Percentiles rank a stretch among this genome's conserved stretches.
Conservation (phyloP, 106 monocot genomes). For the Phalaenopsis aphrodite region DNA sequence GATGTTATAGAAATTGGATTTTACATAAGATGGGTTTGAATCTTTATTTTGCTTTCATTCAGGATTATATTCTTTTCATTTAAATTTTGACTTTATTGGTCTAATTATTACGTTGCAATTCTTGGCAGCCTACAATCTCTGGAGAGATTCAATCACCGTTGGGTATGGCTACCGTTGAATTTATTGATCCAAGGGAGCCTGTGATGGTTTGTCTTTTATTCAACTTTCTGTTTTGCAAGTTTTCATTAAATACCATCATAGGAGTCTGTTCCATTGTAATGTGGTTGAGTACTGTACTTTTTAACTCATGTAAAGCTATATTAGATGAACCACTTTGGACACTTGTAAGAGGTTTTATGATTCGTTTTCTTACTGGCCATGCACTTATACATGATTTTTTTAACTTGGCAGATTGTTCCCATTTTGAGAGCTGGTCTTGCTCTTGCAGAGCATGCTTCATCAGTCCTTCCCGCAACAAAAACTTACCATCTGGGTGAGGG, state of each 20-base stretch:
- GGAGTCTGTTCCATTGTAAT: not conserved
- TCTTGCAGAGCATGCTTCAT: conserved; percentile 77
- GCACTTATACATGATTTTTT: conserved; percentile 9
- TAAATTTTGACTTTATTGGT: not conserved
- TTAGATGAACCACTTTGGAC: not conserved
- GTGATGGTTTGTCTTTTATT: conserved; percentile 44
- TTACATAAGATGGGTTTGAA: not conserved
- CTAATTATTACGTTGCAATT: not conserved
- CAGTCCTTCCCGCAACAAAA: conserved; percentile 77
- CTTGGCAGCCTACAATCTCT: conserved; percentile 63
- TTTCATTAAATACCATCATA: not conserved
- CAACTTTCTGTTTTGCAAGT: not conserved
- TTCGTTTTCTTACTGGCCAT: not conserved
- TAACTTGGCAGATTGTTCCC: conserved; percentile 55
- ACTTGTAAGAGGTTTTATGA: not conserved
- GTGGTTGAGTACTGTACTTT: not conserved
- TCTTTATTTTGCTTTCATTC: not conserved
- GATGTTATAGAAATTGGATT: not conserved
- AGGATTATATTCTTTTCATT: not conserved
- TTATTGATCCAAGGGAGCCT: conserved; percentile 87
- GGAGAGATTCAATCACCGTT: conserved; percentile 81
- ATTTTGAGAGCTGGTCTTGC: conserved; percentile 94
- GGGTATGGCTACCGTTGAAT: conserved; percentile 78
- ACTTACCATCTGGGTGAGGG: conserved; percentile 86
- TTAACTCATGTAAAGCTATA: not conserved